phyloP scores from a whole-genome alignment of 108 stramenopile species.

The Nitzschia putrida region DNA sequence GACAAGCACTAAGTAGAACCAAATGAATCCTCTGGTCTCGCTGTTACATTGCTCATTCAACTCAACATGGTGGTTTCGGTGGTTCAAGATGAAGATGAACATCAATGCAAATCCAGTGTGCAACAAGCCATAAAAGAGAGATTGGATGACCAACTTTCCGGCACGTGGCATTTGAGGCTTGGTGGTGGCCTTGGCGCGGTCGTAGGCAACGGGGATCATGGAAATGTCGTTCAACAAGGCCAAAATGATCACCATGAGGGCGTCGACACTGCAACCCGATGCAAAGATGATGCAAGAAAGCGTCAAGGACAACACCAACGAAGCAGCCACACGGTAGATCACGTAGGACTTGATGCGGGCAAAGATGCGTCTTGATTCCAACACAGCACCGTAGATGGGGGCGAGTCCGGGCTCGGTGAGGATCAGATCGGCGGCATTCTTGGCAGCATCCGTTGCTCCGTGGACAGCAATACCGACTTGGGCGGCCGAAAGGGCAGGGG shows the following conservation, averaged over 20 bases:
- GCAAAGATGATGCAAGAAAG: slow-evolving; percentile 66
- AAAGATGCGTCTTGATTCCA: slow-evolving; percentile 61
- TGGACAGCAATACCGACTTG: slow-evolving; percentile 82
- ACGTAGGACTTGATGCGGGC: slow-evolving; percentile 74
- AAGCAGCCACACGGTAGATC: slow-evolving; percentile 76
- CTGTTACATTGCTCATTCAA: slow-evolving; percentile 19
- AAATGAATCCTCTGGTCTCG: slow-evolving; percentile 48
- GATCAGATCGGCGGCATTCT: slow-evolving; percentile 88
- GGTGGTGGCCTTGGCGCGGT: slow-evolving; percentile 18
- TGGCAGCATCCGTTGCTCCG: slow-evolving; percentile 89
- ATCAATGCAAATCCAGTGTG: slow-evolving; percentile 51
- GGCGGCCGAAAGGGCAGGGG: slow-evolving; percentile 82
- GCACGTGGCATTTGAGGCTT: slow-evolving; percentile 43
- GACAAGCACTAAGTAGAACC: slow-evolving; percentile 49
- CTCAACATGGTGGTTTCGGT: slow-evolving; percentile 29
- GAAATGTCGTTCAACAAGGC: slow-evolving; percentile 87
- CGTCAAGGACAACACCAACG: slow-evolving; percentile 54
- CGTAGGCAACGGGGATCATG: slow-evolving; percentile 74
- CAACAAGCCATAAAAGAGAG: slow-evolving; percentile 56
- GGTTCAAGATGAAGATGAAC: slow-evolving; percentile 51
- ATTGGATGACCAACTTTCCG: slow-evolving; percentile 45
- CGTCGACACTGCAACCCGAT: slow-evolving; percentile 72
- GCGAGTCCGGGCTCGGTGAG: slow-evolving; percentile 77
- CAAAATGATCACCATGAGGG: slow-evolving; percentile 76
- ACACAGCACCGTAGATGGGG: slow-evolving; percentile 58